Evolutionary conservation across 1,139 yeast species (phyloP).

Genomic region (Yamadazyma atmosphaerica): DNA sequence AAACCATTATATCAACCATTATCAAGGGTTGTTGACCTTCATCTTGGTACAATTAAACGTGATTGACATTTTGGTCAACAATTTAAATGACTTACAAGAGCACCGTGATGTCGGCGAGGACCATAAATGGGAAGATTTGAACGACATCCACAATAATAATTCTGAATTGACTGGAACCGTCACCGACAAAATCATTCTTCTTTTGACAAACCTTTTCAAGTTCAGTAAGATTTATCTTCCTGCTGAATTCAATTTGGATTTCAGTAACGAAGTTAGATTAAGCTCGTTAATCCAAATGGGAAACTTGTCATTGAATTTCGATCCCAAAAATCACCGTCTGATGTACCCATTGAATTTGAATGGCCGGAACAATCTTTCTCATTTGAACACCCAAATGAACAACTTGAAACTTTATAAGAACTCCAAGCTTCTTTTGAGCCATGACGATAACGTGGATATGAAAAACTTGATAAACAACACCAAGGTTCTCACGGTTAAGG

Average conservation of each 20-base stretch:
- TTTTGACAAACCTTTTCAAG: conserved; percentile 62
- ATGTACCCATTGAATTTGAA: background rate
- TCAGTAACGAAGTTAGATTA: conserved; percentile 13
- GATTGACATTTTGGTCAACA: conserved; percentile 51
- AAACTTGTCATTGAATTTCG: conserved; percentile 12
- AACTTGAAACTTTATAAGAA: conserved; percentile 1
- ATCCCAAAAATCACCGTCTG: background rate
- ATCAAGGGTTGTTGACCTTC: conserved; percentile 56
- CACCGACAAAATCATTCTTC: conserved; percentile 59
- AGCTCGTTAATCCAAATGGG: conserved; percentile 14
- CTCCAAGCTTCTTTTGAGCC: background rate
- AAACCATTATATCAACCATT: conserved; percentile 46
- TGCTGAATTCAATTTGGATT: conserved; percentile 21
- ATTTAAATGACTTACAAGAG: conserved; percentile 31
- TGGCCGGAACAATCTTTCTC: no score
- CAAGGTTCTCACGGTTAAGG: conserved; percentile 74
- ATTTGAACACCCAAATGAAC: conserved; percentile 1
- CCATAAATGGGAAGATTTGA: no score
- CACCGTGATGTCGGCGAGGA: background rate
- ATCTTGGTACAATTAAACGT: conserved; percentile 60
- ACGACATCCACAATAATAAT: background rate
- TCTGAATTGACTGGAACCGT: conserved; percentile 2
- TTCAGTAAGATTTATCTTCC: conserved; percentile 60
- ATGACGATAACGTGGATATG: conserved; percentile 68
- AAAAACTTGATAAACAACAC: conserved; percentile 67